phyloP scores from a whole-genome alignment of 345 rosid genomes.

The Mercurialis annua region DNA sequence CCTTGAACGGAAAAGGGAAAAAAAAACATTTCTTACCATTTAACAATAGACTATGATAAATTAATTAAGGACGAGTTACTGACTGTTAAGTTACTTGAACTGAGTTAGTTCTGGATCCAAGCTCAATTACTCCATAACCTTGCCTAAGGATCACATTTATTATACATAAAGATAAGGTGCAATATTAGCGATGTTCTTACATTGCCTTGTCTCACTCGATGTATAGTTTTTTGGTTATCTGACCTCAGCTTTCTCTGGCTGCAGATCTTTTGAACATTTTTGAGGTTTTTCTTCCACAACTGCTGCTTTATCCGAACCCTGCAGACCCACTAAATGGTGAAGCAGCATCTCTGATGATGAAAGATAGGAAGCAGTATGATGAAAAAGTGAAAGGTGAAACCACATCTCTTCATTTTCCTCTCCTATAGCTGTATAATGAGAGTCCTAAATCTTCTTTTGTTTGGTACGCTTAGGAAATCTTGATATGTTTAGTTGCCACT shows the following conservation, averaged over 20 bases:
- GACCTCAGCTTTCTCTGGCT: slow-evolving; percentile 3
- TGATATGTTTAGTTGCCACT: neutral
- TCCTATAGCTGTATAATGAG: neutral
- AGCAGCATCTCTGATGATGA: slow-evolving; percentile 41
- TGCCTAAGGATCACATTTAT: neutral
- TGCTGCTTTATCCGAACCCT: slow-evolving; percentile 39
- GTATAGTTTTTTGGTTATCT: neutral
- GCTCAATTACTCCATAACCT: neutral
- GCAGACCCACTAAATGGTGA: slow-evolving; percentile 40
- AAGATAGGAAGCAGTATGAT: slow-evolving; percentile 31
- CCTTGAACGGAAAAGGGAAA: neutral
- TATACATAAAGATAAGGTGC: neutral
- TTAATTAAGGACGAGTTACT: neutral
- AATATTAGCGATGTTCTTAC: neutral
- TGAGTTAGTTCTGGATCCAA: neutral
- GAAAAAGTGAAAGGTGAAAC: slow-evolving; percentile 35
- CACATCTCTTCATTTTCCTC: too few species aligned
- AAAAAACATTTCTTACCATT: neutral
- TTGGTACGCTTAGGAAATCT: neutral
- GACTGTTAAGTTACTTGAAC: neutral
- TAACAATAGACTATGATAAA: neutral
- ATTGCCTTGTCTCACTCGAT: neutral
- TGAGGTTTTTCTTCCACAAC: slow-evolving; percentile 41
- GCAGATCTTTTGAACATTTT: slow-evolving; percentile 40
- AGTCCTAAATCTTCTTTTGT: neutral